Evolutionary conservation across 768 basidiomycete genomes (phyloP), one percentile per base, ranked within the genome.

Genomic region (Leccinum ochraceum): DNA sequence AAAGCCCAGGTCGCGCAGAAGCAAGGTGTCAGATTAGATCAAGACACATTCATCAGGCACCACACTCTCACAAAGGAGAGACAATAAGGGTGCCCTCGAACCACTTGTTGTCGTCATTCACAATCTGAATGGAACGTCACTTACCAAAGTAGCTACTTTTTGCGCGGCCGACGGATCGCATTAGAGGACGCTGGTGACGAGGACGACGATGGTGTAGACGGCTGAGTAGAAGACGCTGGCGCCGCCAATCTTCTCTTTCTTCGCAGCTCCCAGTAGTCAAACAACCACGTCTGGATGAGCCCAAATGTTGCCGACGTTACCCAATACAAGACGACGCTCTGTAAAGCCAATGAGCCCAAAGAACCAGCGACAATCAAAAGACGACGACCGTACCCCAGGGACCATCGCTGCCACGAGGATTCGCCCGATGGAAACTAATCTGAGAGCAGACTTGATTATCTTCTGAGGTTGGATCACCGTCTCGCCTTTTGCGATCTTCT

Each of bases 21-120:
- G n/a, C 8, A 52, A 22, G 52, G 26, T 52, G 82, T 93, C 91
- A 92, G 87, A 92, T 93, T 93, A 93, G 91, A 93, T 93, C 91
- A 93, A 93, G 91, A 81, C 80, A 73, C 63, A 74, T 75, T 85
- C 90, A 86, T 44, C 14, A 86, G 81, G 79, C 75, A 71, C 87
- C 73, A 66, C 75, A 72, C 63, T 66, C 69, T 70, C 72, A 62
- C 51, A 51, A 62, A 66, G 70, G 66, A 68, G 37, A 62, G 37
- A 62, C 59, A 51, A 11, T 59, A 34, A 67, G 75, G 86, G 88
- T 78, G 87, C 83, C 85, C 85, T 90, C 85, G 10, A 65, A 80
- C 83, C 89, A 89, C 87, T 81, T 81, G 75, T 82, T 89, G 59
- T 87, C 84, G 81, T 93, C 91, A 91, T 85, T 62, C 79, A 1